phyloP scores from a whole-genome alignment of 1,139 yeast species.

The Casaregolazyma lundiana region DNA sequence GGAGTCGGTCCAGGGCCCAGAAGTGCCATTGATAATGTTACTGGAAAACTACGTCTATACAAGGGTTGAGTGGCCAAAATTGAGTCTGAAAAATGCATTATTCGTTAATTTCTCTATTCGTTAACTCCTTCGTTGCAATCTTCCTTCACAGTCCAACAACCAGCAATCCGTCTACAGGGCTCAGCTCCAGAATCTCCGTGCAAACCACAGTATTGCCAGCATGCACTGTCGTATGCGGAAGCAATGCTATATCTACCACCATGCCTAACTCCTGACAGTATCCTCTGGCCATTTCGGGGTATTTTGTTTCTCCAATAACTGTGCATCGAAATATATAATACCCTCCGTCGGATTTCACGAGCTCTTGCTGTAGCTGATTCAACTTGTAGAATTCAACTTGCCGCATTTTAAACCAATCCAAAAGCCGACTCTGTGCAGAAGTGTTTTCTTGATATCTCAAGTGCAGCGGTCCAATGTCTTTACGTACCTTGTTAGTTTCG shows the following conservation, averaged over 20 bases:
- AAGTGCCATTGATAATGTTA: slow-evolving; percentile 68
- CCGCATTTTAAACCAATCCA: slow-evolving; percentile 14
- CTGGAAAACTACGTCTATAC: slow-evolving; percentile 72
- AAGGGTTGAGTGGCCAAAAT: slow-evolving; percentile 1
- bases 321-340: slow-evolving; percentile 27
- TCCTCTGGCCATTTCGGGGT: slow-evolving; percentile 25
- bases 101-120: neutral
- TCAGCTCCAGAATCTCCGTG: slow-evolving; percentile 31
- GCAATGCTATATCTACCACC: slow-evolving; percentile 24
- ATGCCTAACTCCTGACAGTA: slow-evolving; percentile 28
- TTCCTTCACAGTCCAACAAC: slow-evolving; percentile 26
- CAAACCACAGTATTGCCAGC: slow-evolving; percentile 34
- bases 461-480: neutral
- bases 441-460: neutral
- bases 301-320: slow-evolving; percentile 19
- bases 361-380: slow-evolving; percentile 21
- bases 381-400: slow-evolving; percentile 20
- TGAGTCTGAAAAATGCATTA: neutral
- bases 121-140: neutral
- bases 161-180: slow-evolving; percentile 29
- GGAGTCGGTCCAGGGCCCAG: slow-evolving; percentile 99
- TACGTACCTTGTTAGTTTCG: neutral
- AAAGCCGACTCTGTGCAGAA: slow-evolving; percentile 13
- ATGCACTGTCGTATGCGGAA: slow-evolving; percentile 22
- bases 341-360: slow-evolving; percentile 13